Conservation (phyloP, 1,139 yeast species). For the Zygosaccharomyces pseudobailii region DNA sequence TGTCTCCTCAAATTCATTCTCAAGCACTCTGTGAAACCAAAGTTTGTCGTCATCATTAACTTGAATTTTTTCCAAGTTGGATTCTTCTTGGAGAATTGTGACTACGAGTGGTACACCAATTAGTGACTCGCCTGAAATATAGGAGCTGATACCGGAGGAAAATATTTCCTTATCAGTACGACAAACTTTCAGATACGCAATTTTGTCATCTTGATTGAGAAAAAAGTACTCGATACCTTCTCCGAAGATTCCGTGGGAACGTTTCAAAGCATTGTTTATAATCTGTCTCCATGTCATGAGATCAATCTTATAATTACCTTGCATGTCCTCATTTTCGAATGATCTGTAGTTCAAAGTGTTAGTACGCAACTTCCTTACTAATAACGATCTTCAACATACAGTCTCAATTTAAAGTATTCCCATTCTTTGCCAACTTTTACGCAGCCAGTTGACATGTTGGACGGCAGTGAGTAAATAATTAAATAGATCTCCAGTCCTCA, state of each 20-base stretch:
- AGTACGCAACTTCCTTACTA: neutral
- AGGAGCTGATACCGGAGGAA: slow-evolving; percentile 32
- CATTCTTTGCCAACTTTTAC: slow-evolving; percentile 17
- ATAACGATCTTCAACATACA: slow-evolving; percentile 18
- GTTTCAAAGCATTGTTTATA: slow-evolving; percentile 32
- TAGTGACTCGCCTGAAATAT: slow-evolving; percentile 29
- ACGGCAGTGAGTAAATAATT: too few species aligned
- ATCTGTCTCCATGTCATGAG: slow-evolving; percentile 38
- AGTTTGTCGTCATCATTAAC: slow-evolving; percentile 24
- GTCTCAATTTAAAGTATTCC: slow-evolving; percentile 23
- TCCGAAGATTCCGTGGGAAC: slow-evolving; percentile 39
- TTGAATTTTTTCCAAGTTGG: slow-evolving; percentile 12
- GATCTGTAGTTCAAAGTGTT: slow-evolving; percentile 15
- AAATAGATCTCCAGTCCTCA: too few species aligned
- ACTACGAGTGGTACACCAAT: slow-evolving; percentile 24
- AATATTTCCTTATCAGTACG: slow-evolving; percentile 29
- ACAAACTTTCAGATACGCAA: slow-evolving; percentile 28
- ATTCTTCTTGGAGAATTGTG: slow-evolving; percentile 19
- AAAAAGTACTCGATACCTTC: slow-evolving; percentile 35
- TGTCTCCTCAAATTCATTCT: slow-evolving; percentile 18
- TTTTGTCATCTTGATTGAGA: slow-evolving; percentile 22
- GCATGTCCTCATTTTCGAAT: slow-evolving; percentile 19
- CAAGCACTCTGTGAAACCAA: slow-evolving; percentile 27
- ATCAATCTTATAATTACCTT: slow-evolving; percentile 27
- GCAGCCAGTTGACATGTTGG: too few species aligned